These are phyloP conservation scores for Biscogniauxia mediterranea DNA, from an alignment of 2,329 filamentous ascomycete genomes.

Conservation along the genomic window DNA sequence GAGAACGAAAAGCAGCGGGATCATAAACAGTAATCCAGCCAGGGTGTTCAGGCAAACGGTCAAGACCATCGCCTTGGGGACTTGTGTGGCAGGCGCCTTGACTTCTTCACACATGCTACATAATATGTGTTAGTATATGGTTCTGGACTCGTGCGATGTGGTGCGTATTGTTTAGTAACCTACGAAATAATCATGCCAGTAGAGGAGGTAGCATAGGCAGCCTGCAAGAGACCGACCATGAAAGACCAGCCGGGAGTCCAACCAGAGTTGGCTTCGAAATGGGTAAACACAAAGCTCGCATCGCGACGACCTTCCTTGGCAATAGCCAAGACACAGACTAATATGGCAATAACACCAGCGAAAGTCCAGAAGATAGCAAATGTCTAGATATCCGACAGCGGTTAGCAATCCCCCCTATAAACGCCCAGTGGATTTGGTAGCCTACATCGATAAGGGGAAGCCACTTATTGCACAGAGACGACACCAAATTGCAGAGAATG, in stretches of 20 bases:
- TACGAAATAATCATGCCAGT: slow-evolving; percentile 79
- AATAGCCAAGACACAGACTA: slow-evolving; percentile 60
- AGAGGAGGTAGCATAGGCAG: slow-evolving; percentile 71
- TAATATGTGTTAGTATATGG: slow-evolving; percentile 14
- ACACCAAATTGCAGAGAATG: slow-evolving; percentile 62
- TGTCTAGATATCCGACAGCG: slow-evolving; percentile 45
- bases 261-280: slow-evolving; percentile 67
- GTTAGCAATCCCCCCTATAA: slow-evolving; percentile 4
- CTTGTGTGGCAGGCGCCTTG: slow-evolving; percentile 61
- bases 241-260: slow-evolving; percentile 73
- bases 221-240: slow-evolving; percentile 69
- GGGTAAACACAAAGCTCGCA: slow-evolving; percentile 63
- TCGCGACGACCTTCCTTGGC: slow-evolving; percentile 66
- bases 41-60: slow-evolving; percentile 66
- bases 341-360: slow-evolving; percentile 64
- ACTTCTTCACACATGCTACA: slow-evolving; percentile 73
- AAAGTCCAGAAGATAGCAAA: slow-evolving; percentile 76
- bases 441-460: slow-evolving; percentile 69
- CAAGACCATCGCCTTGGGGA: slow-evolving; percentile 70
- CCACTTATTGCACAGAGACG: slow-evolving; percentile 64
- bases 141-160: slow-evolving; percentile 5
- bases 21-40: slow-evolving; percentile 65
- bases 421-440: slow-evolving; percentile 3
- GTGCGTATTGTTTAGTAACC: slow-evolving; percentile 33
- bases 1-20: slow-evolving; percentile 68